phyloP scores from a whole-genome alignment of 2,329 filamentous ascomycete species.

The Fusarium sambucinum region DNA sequence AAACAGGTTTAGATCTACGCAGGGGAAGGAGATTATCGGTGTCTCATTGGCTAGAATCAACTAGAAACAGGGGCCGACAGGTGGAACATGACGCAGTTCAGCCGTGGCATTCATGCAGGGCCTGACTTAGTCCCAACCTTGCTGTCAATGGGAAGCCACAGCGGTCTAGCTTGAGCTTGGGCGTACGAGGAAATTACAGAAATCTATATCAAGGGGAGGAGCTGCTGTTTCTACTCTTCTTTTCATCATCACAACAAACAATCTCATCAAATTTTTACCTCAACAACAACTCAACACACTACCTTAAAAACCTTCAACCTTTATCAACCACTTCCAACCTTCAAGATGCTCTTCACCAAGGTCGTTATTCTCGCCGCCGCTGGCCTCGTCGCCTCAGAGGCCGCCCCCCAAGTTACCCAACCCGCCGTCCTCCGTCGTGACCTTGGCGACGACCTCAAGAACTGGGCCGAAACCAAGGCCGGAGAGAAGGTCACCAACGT shows the following conservation, averaged over 20 bases:
- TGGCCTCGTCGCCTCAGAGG: slow-evolving; percentile 37
- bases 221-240: slow-evolving; percentile 2
- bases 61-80: not conserved
- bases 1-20: slow-evolving; percentile 20
- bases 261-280: not conserved
- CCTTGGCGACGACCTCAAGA: slow-evolving; percentile 35
- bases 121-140: not conserved
- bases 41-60: not conserved
- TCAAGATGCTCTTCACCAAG: slow-evolving; percentile 45
- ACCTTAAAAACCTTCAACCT: not conserved
- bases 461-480: slow-evolving; percentile 27
- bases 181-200: slow-evolving; percentile 8
- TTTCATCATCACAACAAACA: not conserved
- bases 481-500: slow-evolving; percentile 16
- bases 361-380: slow-evolving; percentile 40
- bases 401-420: slow-evolving; percentile 28
- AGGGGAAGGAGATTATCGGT: not conserved
- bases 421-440: slow-evolving; percentile 34
- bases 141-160: not conserved
- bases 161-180: slow-evolving; percentile 5
- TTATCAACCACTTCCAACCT: not conserved
- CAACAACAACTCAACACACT: not conserved
- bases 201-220: slow-evolving; percentile 31
- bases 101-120: slow-evolving; percentile 15
- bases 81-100: slow-evolving; percentile 28